phyloP scores from a whole-genome alignment of 2,329 filamentous ascomycete species.

The Penicillium olsonii region DNA sequence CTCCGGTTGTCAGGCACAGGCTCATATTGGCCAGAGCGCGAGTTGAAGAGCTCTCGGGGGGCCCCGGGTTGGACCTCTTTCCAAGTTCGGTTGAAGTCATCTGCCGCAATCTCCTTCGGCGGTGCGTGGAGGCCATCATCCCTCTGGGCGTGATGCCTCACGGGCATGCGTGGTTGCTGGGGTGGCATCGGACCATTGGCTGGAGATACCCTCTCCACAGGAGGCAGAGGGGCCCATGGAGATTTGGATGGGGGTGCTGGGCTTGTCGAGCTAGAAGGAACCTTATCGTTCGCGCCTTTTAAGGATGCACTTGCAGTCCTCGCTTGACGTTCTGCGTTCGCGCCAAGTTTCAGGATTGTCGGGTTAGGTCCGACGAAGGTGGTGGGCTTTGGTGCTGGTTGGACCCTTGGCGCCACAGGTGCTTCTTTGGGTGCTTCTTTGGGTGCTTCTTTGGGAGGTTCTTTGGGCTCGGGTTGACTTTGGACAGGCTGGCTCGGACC shows the following conservation, averaged over 20 bases:
- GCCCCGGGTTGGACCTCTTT: conserved; percentile 66
- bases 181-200: conserved; percentile 55
- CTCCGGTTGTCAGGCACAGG: conserved; percentile 76
- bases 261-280: conserved; percentile 48
- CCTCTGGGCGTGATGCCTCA: conserved; percentile 58
- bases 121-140: conserved; percentile 54
- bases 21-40: conserved; percentile 91
- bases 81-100: conserved; percentile 89
- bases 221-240: conserved; percentile 85
- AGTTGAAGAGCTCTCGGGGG: conserved; percentile 84
- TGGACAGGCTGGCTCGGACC: conserved; percentile 21
- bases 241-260: conserved; percentile 72
- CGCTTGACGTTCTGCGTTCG: conserved; percentile 48
- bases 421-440: conserved; percentile 18
- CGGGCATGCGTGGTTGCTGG: conserved; percentile 51
- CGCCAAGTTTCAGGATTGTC: conserved; percentile 51
- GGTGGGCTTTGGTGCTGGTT: conserved; percentile 38
- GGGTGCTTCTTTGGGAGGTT: background rate
- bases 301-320: conserved; percentile 46
- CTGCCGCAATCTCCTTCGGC: conserved; percentile 84
- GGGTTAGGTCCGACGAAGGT: conserved; percentile 52
- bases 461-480: conserved; percentile 15
- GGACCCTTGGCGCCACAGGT: conserved; percentile 11
- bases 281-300: conserved; percentile 57
- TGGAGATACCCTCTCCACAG: conserved; percentile 76